phyloP scores from a whole-genome alignment of 1,139 yeast species.

The Eremothecium sinecaudum region DNA sequence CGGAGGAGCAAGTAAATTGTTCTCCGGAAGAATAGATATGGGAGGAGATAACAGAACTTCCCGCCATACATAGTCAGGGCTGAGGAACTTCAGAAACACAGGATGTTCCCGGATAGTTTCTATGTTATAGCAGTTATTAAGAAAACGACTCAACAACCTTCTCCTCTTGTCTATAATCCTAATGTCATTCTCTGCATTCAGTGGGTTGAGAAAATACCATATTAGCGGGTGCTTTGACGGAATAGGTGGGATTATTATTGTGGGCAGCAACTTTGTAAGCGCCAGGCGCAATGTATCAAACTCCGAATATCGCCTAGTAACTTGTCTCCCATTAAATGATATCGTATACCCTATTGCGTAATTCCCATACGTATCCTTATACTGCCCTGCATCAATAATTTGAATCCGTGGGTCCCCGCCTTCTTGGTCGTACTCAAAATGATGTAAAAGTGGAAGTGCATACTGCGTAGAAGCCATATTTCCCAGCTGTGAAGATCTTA shows the following conservation, averaged over 20 bases:
- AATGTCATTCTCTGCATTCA: conserved; percentile 47
- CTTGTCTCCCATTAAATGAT: conserved; percentile 46
- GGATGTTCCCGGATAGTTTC: conserved; percentile 42
- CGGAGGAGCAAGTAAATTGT: conserved; percentile 50
- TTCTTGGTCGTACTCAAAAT: conserved; percentile 5
- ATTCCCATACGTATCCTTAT: conserved; percentile 39
- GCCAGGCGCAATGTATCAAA: conserved; percentile 73
- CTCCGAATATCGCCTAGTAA: conserved; percentile 82
- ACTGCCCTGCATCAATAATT: conserved; percentile 29
- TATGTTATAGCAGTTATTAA: conserved; percentile 63
- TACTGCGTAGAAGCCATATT: background rate
- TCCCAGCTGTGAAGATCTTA: background rate
- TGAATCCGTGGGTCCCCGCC: conserved; percentile 10
- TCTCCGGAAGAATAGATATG: conserved; percentile 43
- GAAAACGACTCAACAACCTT: conserved; percentile 64
- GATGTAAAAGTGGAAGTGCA: conserved; percentile 2
- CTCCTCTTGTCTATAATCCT: conserved; percentile 55
- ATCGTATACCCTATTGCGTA: conserved; percentile 80
- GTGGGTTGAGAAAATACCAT: conserved; percentile 37
- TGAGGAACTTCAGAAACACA: conserved; percentile 69
- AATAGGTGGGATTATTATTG: conserved; percentile 84
- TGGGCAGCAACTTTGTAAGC: conserved; percentile 65
- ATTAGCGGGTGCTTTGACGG: conserved; percentile 77
- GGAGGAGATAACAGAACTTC: conserved; percentile 50
- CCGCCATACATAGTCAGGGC: conserved; percentile 74